These are phyloP conservation scores for Kregervanrija pseudodelftensis DNA, from an alignment of 805 yeast genomes.

Conservation along the genomic window DNA sequence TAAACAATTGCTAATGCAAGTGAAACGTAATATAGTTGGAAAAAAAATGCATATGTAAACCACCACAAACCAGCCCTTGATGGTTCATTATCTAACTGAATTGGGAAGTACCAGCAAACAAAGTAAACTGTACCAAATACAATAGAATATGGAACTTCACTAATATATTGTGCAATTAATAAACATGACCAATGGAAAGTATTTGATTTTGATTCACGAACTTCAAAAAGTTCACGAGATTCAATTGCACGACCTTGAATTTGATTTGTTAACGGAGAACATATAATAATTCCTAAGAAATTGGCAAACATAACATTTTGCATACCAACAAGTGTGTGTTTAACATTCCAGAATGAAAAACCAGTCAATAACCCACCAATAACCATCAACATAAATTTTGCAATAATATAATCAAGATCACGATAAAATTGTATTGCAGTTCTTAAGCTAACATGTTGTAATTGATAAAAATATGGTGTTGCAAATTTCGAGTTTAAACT, in stretches of 20 bases:
- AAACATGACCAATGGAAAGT: conserved; percentile 68
- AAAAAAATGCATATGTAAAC: conserved; percentile 28
- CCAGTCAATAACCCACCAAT: conserved; percentile 42
- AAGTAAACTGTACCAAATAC: conserved; percentile 42
- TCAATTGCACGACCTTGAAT: conserved; percentile 51
- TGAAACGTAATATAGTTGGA: conserved; percentile 38
- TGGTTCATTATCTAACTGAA: conserved; percentile 27
- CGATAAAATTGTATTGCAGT: conserved; percentile 39
- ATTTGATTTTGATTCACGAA: conserved; percentile 62
- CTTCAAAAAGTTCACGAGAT: conserved; percentile 64
- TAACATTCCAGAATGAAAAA: conserved; percentile 55
- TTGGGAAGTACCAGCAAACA: conserved; percentile 32
- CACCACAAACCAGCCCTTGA: conserved; percentile 44
- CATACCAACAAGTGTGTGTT: conserved; percentile 44
- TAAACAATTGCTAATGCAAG: conserved; percentile 51
- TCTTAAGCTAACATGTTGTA: conserved; percentile 30
- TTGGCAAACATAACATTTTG: conserved; percentile 50
- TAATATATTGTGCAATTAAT: conserved; percentile 44
- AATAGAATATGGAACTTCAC: conserved; percentile 56
- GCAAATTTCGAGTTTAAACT: conserved; percentile 30
- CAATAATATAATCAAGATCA: conserved; percentile 40
- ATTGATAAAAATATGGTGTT: conserved; percentile 35
- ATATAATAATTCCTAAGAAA: conserved; percentile 48
- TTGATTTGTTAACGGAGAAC: conserved; percentile 57
- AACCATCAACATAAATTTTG: conserved; percentile 37